Base-by-base conservation (phyloP, 1,284 basidiomycete species). In the Rhodotorula sp. region DNA sequence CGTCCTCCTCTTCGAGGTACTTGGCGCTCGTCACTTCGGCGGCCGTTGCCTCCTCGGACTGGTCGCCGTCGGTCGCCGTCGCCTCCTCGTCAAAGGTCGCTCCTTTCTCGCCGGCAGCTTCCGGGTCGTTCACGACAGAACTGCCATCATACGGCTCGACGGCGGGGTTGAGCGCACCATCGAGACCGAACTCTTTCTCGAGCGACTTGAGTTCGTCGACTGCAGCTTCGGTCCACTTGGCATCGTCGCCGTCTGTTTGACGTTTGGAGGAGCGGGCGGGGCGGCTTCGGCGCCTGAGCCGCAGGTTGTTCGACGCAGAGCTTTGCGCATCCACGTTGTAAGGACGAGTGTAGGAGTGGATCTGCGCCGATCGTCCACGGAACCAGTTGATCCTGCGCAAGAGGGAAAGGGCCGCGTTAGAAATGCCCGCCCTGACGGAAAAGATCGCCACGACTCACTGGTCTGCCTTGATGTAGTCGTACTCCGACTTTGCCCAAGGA, bases 361-460 rank as follows among this genome's bases (percentile, higher is more conserved):
- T 68, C 31, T 70, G 74, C 5, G 74, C 55, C 6, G 71, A 73
- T 5, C 67, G 67, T 14, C 74, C 72, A 15, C 66, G 59, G 72
- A 76, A 76, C 74, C 74, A 76, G 60, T 76, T 76, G 65, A 76
- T 71, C 45, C 71, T 73, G 62, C 43, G 31, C 10, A 4, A 14
- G 19, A 47, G 45, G 15, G 48, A 3, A 23, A 19, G 5, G 23
- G 18, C 49, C 2, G 19, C 23, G 54, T 26, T 1, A 28, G n/a
- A 2, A 16, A 10, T 48, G 19, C 28, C 34, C 7, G 7, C 26
- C 14, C 31, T 26, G 14, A 26, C 23, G 55, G 12, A 34, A 49
- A 49, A 52, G 15, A 26, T 28, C 1, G 7, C 45, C 0, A 28
- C 21, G 31, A 64, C 70, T 6, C n/a, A 70, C 74, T 76, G 74